Evolutionary conservation across 148 eudicot genomes (phyloP), one percentile per base, ranked within the genome.

Genomic region (Chenopodium album): DNA sequence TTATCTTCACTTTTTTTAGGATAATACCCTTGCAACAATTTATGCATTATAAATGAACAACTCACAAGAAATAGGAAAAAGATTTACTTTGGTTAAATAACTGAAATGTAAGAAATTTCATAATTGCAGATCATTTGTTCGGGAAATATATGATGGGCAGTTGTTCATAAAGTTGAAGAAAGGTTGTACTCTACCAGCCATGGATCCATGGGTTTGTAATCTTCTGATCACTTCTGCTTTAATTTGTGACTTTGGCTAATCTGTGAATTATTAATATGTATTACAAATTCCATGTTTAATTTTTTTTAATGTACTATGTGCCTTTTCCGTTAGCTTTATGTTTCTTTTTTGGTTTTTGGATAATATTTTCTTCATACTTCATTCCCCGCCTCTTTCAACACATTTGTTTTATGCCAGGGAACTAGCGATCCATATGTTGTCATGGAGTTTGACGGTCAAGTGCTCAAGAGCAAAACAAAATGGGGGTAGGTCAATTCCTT

Each of bases 391-490:
- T 32, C 20, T 50, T 52, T 32, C 10, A 29, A 47, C 14, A 20
- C 52, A 73, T 7, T 76, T 71, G 20, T 85, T 66, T 80, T 52
- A 75, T 85, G 88, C 76, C 89, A 95, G 99, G 99, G 99, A 84
- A 96, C 98, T 62, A 96, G 99, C 82, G 98, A 96, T 89, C 99
- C 99, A 31, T 96, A 96, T 87, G 94, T 94, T 68, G 88, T 96
- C 76, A 81, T 96, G 83, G 92, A 96, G 81, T 80, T 90, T 85
- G 95, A 90, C 69, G 86, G 93, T 85, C 99, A 96, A 88, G 87
- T 90, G 71, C 87, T 89, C 77, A 96, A 92, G 87, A 96, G 98
- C 90, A 91, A 90, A 75, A 85, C 85, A 48, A 96, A 91, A 87
- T 96, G 99, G 99, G 99, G 94, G 99, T 93, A 88, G 82, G 95